Evolutionary conservation across 2,329 filamentous ascomycete species (phyloP).

Genomic region (Talaromyces sp.): DNA sequence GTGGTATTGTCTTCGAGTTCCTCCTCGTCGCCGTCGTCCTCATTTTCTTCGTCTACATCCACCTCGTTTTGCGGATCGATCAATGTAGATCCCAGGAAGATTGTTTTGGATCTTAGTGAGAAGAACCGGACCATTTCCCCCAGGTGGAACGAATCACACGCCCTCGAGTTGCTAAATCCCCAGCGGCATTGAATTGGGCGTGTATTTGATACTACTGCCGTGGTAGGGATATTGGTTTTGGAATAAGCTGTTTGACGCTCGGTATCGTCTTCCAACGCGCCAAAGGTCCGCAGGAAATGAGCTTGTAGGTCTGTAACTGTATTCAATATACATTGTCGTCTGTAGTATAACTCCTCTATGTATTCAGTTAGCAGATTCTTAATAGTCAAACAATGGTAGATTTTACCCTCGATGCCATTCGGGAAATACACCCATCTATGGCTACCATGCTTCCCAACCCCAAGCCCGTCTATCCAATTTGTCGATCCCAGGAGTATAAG

Average conservation of each 20-base stretch:
- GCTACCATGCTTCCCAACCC: slow-evolving; percentile 19
- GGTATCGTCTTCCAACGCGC: slow-evolving; percentile 27
- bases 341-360: slow-evolving; percentile 38
- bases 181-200: slow-evolving; percentile 37
- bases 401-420: slow-evolving; percentile 36
- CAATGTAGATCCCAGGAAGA: slow-evolving; percentile 38
- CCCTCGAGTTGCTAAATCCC: slow-evolving; percentile 36
- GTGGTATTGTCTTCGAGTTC: slow-evolving; percentile 1
- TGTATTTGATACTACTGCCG: slow-evolving; percentile 13
- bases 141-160: slow-evolving; percentile 42
- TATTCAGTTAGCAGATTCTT: background rate
- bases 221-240: slow-evolving; percentile 12
- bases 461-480: slow-evolving; percentile 24
- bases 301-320: slow-evolving; percentile 40
- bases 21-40: slow-evolving; percentile 9
- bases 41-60: slow-evolving; percentile 9
- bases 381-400: background rate
- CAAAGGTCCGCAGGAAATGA: slow-evolving; percentile 38
- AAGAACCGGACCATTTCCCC: slow-evolving; percentile 44
- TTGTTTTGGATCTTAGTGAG: slow-evolving; percentile 34
- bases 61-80: slow-evolving; percentile 29
- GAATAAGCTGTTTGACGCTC: background rate
- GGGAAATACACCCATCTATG: slow-evolving; percentile 35
- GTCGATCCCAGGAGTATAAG: slow-evolving; percentile 34
- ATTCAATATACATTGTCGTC: slow-evolving; percentile 37